Evolutionary conservation across 805 yeast species (phyloP), one percentile per base, ranked within the genome.

Genomic region (Yamadazyma nakazawae): DNA sequence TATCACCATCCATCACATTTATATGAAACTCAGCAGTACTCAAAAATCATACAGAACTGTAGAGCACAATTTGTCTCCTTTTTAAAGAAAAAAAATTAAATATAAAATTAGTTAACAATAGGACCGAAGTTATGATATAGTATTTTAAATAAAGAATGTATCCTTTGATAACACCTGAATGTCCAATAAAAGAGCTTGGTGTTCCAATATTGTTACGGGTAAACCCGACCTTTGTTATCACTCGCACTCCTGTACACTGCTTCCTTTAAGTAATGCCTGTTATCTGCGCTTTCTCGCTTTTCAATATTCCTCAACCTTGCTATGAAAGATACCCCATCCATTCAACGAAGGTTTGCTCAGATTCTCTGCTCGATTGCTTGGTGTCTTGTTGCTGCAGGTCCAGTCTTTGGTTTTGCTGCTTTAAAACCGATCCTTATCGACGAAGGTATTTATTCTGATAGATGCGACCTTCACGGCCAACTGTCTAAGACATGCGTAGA

Each of bases 331-430:
- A 13, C 38, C 13, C 50, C 54, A 30, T 46, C 52, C 12, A 17
- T 47, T 2, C 49, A 43, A 30, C 60, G 52, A 30, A 64, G 81
- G 51, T 43, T 74, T 9, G 47, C 74, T 2, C 96, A 89, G 61
- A 76, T 87, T 10, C 40, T 60, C 1, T 87, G 96, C 65, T 91
- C 97, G 25, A 78, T 88, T 14, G 46, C 74, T 0, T 91, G 96
- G 96, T 92, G 97, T 67, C 68, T 91, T 12, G 72, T 88, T 34
- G 89, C 96, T 0, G 97, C 96, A 0, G 98, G 97, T 5, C 89
- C 95, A 1, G 83, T 91, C 12, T 91, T 91, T 73, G 98, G 98
- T 3, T 91, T 91, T 70, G 97, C 97, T 19, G 97, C 98, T 2
- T 70, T 91, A 45, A 92, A 92, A 60, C 95, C 96, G 5, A 80